phyloP scores from a whole-genome alignment of 495 filamentous ascomycete genomes.

The Trichoderma orchidacearum region DNA sequence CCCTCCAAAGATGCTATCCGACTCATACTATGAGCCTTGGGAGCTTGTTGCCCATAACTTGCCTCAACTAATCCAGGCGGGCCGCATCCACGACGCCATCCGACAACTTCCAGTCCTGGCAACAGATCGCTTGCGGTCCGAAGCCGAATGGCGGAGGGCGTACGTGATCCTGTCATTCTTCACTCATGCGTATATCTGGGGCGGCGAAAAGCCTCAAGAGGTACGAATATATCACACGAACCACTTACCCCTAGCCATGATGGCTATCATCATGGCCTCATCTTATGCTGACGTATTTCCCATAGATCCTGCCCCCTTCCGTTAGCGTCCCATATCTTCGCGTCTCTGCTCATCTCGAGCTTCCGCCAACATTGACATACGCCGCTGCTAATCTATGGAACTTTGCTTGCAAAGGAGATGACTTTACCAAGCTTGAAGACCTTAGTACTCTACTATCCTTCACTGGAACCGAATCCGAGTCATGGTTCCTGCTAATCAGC shows the following conservation, averaged over 20 bases:
- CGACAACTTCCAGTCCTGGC: conserved; percentile 10
- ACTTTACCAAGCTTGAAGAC: conserved; percentile 55
- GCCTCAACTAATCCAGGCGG: conserved; percentile 5
- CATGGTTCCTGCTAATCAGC: conserved; percentile 93
- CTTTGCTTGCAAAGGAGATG: conserved; percentile 53
- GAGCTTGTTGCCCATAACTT: conserved; percentile 8
- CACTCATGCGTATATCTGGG: conserved; percentile 82
- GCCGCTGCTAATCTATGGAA: conserved; percentile 86
- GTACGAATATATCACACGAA: conserved; percentile 6
- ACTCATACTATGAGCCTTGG: conserved; percentile 10
- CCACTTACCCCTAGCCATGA: not conserved
- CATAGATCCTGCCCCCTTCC: conserved; percentile 49
- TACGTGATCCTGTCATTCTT: conserved; percentile 82
- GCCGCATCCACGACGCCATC: conserved; percentile 5
- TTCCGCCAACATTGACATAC: conserved; percentile 86
- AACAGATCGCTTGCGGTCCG: conserved; percentile 7
- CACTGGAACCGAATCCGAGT: conserved; percentile 83
- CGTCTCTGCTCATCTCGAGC: conserved; percentile 60
- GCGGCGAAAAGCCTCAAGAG: conserved; percentile 17
- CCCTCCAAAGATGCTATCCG: not conserved
- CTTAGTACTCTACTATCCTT: conserved; percentile 71
- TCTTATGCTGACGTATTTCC: not conserved
- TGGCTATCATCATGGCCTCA: too few relatives aligned
- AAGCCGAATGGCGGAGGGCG: conserved; percentile 21
- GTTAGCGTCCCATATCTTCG: conserved; percentile 69